Evolutionary conservation across 2,329 filamentous ascomycete species (phyloP), one percentile per base, ranked within the genome.

Genomic region (Grosmannia penicillata): DNA sequence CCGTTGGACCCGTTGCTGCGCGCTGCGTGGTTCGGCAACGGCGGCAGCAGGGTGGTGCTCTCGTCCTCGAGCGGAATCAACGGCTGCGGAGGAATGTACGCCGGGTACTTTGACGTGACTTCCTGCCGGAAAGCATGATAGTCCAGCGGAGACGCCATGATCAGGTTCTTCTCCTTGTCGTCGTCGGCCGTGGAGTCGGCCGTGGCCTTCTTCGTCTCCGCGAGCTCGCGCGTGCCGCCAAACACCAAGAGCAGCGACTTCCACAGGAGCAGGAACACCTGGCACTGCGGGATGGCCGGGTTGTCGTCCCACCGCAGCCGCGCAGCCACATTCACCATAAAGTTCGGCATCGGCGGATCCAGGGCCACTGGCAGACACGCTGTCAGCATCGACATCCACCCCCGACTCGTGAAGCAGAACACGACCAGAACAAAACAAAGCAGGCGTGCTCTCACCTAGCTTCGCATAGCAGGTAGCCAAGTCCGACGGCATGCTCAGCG

Each of bases 51-150:
- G 2, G 86, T 93, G 45, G 84, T 91, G 53, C 91, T 87, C 38
- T 95, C 87, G 17, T 83, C 72, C 54, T 96, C 89, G 13, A 96
- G 67, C 2, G 86, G 85, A 43, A 96, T 77, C 6, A 82, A 59
- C 2, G 84, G 80, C 38, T 76, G 78, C 3, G 91, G 91, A 3
- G 91, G 87, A 42, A 93, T 81, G 56, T 98, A 98, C 3, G 91
- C 83, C 10, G 91, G 91, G 55, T 98, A 98, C 59, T 98, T 98
- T 3, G 89, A 95, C 14, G 82, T 93, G 42, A 98, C 89, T 56
- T 98, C 91, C 56, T 95, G 89, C 26, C 91, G 79, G 53, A 98
- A 98, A 18, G 87, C 71, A 54, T 98, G 89, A 53, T 98, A 98
- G 52, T 98, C 91, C 10, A 98, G 63, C 5, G 91, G 91, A 2